Conservation (phyloP, 164 flowering plant genomes). For the Cinnamomum chago region DNA sequence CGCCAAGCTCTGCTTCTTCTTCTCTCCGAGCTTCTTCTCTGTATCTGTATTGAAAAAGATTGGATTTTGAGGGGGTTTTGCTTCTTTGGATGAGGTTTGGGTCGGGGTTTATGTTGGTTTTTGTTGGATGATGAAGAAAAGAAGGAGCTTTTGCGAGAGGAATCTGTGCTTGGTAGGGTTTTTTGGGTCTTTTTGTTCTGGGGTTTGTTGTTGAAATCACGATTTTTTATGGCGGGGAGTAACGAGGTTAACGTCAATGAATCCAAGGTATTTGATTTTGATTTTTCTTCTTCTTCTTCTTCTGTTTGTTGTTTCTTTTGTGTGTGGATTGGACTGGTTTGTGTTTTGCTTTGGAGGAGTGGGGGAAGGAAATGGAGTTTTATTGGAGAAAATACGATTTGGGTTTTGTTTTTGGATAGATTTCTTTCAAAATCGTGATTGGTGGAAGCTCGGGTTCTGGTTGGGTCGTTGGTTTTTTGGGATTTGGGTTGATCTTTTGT, state of each 20-base stretch:
- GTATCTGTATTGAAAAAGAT: no score
- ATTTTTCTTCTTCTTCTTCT: not conserved
- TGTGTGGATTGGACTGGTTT: no score
- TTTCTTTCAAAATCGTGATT: no score
- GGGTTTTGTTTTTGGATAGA: not conserved
- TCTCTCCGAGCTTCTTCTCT: no score
- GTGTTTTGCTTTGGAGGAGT: not conserved
- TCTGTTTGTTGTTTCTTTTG: not conserved
- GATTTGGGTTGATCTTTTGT: not conserved
- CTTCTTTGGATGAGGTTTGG: not conserved
- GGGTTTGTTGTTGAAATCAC: not conserved
- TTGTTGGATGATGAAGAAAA: not conserved
- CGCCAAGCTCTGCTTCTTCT: not conserved
- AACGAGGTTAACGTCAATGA: slow-evolving; percentile 55
- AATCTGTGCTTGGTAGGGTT: not conserved
- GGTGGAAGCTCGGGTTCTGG: no score
- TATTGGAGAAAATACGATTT: no score
- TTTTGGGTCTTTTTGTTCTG: not conserved
- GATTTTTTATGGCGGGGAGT: slow-evolving; percentile 43
- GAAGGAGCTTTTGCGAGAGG: not conserved
- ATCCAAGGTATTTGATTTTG: slow-evolving; percentile 38
- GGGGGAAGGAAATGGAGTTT: not conserved
- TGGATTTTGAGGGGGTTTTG: not conserved
- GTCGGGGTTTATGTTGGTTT: not conserved
- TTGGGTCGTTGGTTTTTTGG: no score